phyloP scores from a whole-genome alignment of 2,329 filamentous ascomycete species.

The Aspergillus sp. region DNA sequence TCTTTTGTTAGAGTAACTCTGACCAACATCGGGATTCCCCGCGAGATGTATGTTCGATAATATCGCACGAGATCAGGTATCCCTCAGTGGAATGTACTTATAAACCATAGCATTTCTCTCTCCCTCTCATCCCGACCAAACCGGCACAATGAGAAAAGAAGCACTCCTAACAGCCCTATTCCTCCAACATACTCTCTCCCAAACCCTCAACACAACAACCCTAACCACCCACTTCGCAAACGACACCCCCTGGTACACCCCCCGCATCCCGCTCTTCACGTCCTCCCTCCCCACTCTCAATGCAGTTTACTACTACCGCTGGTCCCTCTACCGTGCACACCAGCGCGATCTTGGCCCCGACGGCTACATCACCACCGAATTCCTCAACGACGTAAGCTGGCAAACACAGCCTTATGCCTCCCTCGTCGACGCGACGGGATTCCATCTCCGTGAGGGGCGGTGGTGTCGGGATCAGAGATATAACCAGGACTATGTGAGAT shows the following conservation, averaged over 20 bases:
- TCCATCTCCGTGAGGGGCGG: slow-evolving; percentile 40
- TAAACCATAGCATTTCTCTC: too few relatives aligned
- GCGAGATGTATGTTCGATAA: too few relatives aligned
- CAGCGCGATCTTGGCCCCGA: slow-evolving; percentile 38
- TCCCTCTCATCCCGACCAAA: too few relatives aligned
- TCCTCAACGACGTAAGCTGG: slow-evolving; percentile 40
- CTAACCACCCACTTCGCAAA: slow-evolving; percentile 8
- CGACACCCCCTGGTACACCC: slow-evolving; percentile 13
- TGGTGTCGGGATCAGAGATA: slow-evolving; percentile 41
- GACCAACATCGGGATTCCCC: too few relatives aligned
- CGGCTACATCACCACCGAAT: slow-evolving; percentile 42
- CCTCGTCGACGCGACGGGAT: slow-evolving; percentile 40
- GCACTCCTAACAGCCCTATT: too few relatives aligned
- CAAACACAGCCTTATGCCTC: slow-evolving; percentile 35
- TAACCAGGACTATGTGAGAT: slow-evolving; percentile 38
- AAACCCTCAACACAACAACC: too few relatives aligned
- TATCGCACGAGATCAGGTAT: too few relatives aligned
- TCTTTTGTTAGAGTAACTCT: too few relatives aligned
- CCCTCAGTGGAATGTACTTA: too few relatives aligned
- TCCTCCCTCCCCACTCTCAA: slow-evolving; percentile 9
- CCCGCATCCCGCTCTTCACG: slow-evolving; percentile 14
- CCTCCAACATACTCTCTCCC: too few relatives aligned
- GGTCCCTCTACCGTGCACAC: slow-evolving; percentile 40
- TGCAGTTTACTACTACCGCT: slow-evolving; percentile 43
- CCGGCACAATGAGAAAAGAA: too few relatives aligned